Evolutionary conservation across 768 basidiomycete genomes (phyloP).

Genomic region (Naematelia aurantialba): DNA sequence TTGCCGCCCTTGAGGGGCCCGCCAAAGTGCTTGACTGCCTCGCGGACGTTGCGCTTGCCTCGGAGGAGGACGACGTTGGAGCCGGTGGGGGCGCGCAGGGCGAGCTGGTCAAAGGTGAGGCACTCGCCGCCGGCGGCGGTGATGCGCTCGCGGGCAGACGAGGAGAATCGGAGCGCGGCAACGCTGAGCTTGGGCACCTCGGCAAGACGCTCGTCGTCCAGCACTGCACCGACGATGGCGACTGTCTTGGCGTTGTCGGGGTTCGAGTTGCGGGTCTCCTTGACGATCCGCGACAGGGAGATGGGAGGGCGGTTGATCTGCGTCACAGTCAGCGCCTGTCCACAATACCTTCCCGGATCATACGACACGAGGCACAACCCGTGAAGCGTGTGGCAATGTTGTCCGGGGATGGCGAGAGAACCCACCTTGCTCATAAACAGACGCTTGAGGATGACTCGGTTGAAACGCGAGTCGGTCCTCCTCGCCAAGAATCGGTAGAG

Average conservation of each 20-base stretch:
- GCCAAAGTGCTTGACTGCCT: constrained; percentile 97
- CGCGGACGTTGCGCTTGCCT: constrained; percentile 86
- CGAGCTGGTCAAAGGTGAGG: constrained; percentile 94
- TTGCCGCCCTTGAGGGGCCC: constrained; percentile 98
- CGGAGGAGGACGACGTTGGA: constrained; percentile 90
- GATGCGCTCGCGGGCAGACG: constrained; percentile 88
- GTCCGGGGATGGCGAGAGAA: not conserved
- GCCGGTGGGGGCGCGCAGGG: constrained; percentile 87
- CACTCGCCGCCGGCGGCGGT: constrained; percentile 91
- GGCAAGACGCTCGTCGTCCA: constrained; percentile 85
- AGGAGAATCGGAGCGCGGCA: constrained; percentile 92
- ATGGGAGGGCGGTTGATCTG: constrained; percentile 87
- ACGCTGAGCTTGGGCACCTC: constrained; percentile 85
- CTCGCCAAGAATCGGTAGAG: constrained; percentile 98
- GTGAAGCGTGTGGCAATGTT: not conserved
- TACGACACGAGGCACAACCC: not conserved
- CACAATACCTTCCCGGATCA: not conserved
- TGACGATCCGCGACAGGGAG: constrained; percentile 86
- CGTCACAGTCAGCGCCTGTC: too few relatives aligned
- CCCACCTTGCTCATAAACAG: constrained; percentile 84
- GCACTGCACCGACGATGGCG: constrained; percentile 85
- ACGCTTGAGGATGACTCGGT: constrained; percentile 86
- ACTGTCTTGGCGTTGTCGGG: constrained; percentile 65
- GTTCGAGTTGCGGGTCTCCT: constrained; percentile 63
- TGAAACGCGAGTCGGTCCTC: constrained; percentile 91